Evolutionary conservation across 2,329 filamentous ascomycete genomes (phyloP).

Genomic region (Huntiella savannae): DNA sequence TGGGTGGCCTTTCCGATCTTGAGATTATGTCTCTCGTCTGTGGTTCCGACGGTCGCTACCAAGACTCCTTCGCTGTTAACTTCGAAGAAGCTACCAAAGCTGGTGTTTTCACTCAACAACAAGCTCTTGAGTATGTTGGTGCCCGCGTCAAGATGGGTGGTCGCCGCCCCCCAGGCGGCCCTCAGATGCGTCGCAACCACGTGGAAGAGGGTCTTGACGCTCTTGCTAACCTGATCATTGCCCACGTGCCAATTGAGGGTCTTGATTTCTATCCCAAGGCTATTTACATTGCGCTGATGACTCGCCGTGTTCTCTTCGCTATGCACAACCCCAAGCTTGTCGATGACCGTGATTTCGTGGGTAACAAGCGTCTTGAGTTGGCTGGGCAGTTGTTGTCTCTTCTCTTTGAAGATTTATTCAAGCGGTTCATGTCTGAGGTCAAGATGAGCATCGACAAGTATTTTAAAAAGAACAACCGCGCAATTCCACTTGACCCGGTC

Average conservation of each 20-base stretch:
- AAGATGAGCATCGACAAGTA: constrained; percentile 92
- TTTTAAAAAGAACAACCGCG: constrained; percentile 79
- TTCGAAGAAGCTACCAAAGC: constrained; percentile 80
- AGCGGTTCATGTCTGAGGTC: constrained; percentile 75
- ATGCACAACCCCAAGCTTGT: constrained; percentile 76
- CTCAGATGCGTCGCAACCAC: constrained; percentile 51
- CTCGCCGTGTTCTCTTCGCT: constrained; percentile 85
- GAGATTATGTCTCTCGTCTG: constrained; percentile 86
- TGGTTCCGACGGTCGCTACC: constrained; percentile 70
- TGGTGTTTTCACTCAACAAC: constrained; percentile 79
- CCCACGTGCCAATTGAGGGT: constrained; percentile 78
- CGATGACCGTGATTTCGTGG: constrained; percentile 92
- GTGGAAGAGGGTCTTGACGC: constrained; percentile 87
- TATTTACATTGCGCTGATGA: constrained; percentile 92
- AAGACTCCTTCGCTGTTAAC: constrained; percentile 88
- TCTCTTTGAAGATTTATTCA: constrained; percentile 94
- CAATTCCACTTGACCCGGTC: constrained; percentile 71
- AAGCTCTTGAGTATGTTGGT: constrained; percentile 86
- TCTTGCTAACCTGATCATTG: constrained; percentile 78
- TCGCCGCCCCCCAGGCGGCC: constrained; percentile 32
- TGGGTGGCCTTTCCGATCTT: constrained; percentile 84
- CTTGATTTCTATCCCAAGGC: constrained; percentile 95
- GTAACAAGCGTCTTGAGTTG: constrained; percentile 88
- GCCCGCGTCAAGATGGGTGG: constrained; percentile 72
- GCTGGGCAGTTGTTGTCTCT: constrained; percentile 86